Conservation (phyloP, 2,329 filamentous ascomycete species). For the Camptophora hylomeconis region DNA sequence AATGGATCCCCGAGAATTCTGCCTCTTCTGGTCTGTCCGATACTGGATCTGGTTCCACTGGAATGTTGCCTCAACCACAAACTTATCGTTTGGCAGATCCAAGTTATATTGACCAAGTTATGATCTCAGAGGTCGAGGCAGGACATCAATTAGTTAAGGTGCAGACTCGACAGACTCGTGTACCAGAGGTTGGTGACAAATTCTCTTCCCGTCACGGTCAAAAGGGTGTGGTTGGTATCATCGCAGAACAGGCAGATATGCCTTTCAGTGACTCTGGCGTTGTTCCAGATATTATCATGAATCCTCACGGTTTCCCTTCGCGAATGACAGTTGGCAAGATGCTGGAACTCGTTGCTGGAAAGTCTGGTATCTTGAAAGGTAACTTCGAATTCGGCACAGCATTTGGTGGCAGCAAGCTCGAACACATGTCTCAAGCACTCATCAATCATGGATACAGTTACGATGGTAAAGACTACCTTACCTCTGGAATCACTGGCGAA, state of each 20-base stretch:
- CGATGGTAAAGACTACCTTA: constrained; percentile 94
- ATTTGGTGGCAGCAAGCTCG: constrained; percentile 72
- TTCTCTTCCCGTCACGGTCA: constrained; percentile 98
- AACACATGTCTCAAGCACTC: constrained; percentile 77
- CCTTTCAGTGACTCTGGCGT: constrained; percentile 86
- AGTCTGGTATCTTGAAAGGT: constrained; percentile 77
- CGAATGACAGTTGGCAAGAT: constrained; percentile 99
- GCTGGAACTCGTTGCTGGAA: constrained; percentile 86
- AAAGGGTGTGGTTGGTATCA: constrained; percentile 94
- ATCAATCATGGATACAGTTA: constrained; percentile 87
- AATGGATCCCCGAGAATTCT: constrained; percentile 70
- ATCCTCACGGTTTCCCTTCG: constrained; percentile 97
- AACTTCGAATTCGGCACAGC: constrained; percentile 79
- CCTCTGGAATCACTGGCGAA: constrained; percentile 88
- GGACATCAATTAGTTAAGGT: constrained; percentile 85
- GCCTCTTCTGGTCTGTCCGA: constrained; percentile 56
- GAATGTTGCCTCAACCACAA: constrained; percentile 27
- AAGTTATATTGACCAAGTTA: constrained; percentile 89
- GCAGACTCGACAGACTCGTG: constrained; percentile 86
- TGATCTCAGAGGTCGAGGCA: constrained; percentile 78
- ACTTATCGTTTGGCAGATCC: constrained; percentile 75
- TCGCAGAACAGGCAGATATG: constrained; percentile 92
- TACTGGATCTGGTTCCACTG: constrained; percentile 40
- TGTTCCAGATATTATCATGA: constrained; percentile 99
- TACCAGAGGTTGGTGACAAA: constrained; percentile 93